A percentile compares a stretch with the other conserved stretches of the same genome.
Evolutionary conservation across 2,329 filamentous ascomycete species (phyloP).

Genomic region (Aspergillus unguis): DNA sequence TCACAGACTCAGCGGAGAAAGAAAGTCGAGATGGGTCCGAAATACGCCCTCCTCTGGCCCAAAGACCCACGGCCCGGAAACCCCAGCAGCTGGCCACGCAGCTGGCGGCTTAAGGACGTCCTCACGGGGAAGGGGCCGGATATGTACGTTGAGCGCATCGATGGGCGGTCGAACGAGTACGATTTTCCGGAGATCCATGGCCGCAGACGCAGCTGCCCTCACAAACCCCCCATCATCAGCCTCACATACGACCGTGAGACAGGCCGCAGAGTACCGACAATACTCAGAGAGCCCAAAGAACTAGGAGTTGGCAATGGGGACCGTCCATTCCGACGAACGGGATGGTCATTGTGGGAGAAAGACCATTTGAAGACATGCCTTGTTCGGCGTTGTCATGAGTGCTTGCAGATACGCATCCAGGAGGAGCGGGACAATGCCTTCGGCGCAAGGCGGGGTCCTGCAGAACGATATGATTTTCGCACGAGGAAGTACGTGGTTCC

Average conservation of each 20-base stretch:
- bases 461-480: slow-evolving; percentile 33
- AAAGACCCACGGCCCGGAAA: slow-evolving; percentile 38
- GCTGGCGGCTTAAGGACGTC: slow-evolving; percentile 36
- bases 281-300: no score
- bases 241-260: no score
- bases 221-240: no score
- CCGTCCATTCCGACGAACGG: background rate
- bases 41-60: slow-evolving; percentile 36
- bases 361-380: background rate
- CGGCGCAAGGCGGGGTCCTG: slow-evolving; percentile 18
- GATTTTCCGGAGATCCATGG: no score
- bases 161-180: no score
- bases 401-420: background rate
- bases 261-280: no score
- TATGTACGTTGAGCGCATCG: slow-evolving; percentile 37
- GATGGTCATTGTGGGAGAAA: slow-evolving; percentile 1
- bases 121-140: slow-evolving; percentile 41
- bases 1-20: background rate
- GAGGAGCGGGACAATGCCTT: slow-evolving; percentile 15
- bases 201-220: no score
- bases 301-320: no score
- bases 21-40: background rate
- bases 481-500: slow-evolving; percentile 29
- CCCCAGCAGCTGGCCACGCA: slow-evolving; percentile 27
- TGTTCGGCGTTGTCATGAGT: background rate